Evolutionary conservation across 2,329 filamentous ascomycete genomes (phyloP), one percentile per base, ranked within the genome.

Genomic region (Esteya vermicola): DNA sequence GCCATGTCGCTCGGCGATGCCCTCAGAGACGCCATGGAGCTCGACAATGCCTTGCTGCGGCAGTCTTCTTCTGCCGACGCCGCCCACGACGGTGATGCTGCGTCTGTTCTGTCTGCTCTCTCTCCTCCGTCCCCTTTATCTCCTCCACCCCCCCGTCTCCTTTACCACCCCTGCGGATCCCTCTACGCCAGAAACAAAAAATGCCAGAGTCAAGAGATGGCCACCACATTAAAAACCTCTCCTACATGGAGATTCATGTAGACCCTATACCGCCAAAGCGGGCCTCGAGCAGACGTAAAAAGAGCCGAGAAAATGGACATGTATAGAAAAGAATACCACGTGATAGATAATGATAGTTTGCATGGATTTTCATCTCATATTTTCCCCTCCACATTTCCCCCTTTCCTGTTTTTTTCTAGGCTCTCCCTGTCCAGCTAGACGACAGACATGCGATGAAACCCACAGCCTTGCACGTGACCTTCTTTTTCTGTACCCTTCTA

Each of bases 11-110:
- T 50, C 13, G 31, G 42, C 31, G 31, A 28, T 8, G 36, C 40
- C 4, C 36, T 48, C n/a, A 18, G 33, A 14, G 41, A 45, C 8
- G 48, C 48, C 3, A 25, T 45, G n/a, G 27, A 26, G 12, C 46
- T 32, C 3, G 47, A 49, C 36, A 43, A 44, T 20, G 33, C 23
- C n/a, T 21, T 43, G 33, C 40, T 44, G 30, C 31, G 33, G 4
- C 5, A 8, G 6, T 16, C n/a, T n/a, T n/a, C n/a, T n/a, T n/a
- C n/a, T n/a, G n/a, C n/a, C n/a, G n/a, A n/a, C n/a, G n/a, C n/a
- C n/a, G n/a, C n/a, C n/a, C n/a, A n/a, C n/a, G n/a, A n/a, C n/a
- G n/a, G n/a, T n/a, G n/a, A n/a, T n/a, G n/a, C n/a, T n/a, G n/a
- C n/a, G n/a, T n/a, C n/a, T n/a, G n/a, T n/a, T n/a, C n/a, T n/a